Base-by-base conservation (phyloP, 306 rosid species). In the Sicyos baderoa region DNA sequence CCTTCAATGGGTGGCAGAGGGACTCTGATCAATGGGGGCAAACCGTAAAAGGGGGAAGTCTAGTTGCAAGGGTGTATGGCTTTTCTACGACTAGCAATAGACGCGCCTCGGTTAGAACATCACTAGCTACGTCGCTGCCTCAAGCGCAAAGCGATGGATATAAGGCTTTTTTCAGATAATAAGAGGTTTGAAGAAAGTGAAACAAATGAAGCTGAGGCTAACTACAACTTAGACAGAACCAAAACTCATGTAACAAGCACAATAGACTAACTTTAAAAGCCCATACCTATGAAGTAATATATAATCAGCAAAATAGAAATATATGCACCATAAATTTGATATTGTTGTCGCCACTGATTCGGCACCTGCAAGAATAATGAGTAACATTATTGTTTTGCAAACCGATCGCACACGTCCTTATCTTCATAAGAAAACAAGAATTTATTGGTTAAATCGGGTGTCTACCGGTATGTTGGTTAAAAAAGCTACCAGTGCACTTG, bases 401-500 rank as follows among this genome's bases (percentile, higher is more conserved):
- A n/a, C n/a, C 12, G 13, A 60, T 11, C 0, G 0, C 1, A 1
- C 15, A 63, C 0, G 17, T 18, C 4, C 8, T 4, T 37, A 5
- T 18, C 29, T 64, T 42, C 32, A 59, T 66, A 42, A 6, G 51
- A 45, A 32, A 19, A 60, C 68, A 23, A 73, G 61, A 54, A 50
- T 54, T 32, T 7, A 58, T 57, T 58, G 57, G 63, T 75, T 74
- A 56, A 69, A 73, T 71, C 27, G 75, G 22, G 72, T 49, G 78
- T 82, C 47, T 93, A 93, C 99, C 55, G 97, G 94, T 74, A 86
- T 79, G 73, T 93, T 81, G 5, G 99, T 90, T 12, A 90, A 73
- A 54, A 93, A 82, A 71, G 89, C 97, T 64, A 88, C 87, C 35
- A 83, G 70, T 75, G 99, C 84, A 73, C 91, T 85, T 23, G 94